Conservation (phyloP, 257 asterid genomes). For the Paulownia fortunei region DNA sequence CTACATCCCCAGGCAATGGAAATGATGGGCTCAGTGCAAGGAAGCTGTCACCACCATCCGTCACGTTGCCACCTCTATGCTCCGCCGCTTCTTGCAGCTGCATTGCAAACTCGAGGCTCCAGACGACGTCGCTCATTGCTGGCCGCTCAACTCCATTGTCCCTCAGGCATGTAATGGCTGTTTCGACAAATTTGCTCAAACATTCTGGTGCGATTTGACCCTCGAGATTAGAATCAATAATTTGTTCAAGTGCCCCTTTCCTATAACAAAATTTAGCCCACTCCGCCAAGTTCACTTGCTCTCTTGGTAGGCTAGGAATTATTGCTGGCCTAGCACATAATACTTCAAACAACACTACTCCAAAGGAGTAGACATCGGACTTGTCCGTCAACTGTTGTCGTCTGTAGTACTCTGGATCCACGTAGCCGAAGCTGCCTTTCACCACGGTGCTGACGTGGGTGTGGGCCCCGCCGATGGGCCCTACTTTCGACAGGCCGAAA, state of each 20-base stretch:
- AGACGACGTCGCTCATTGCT: slow-evolving; percentile 62
- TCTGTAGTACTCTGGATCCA: slow-evolving; percentile 70
- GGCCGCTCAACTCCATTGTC: slow-evolving; percentile 59
- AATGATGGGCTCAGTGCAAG: not conserved
- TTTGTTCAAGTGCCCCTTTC: slow-evolving; percentile 49
- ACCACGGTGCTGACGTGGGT: slow-evolving; percentile 73
- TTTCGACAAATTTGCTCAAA: slow-evolving; percentile 48
- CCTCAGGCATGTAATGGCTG: slow-evolving; percentile 51
- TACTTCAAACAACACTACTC: slow-evolving; percentile 66
- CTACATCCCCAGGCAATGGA: slow-evolving; percentile 15
- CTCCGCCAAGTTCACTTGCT: slow-evolving; percentile 54
- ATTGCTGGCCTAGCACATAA: slow-evolving; percentile 57
- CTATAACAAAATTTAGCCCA: slow-evolving; percentile 52
- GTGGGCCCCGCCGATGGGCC: slow-evolving; percentile 47
- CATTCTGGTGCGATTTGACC: slow-evolving; percentile 61
- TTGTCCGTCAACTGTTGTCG: slow-evolving; percentile 63
- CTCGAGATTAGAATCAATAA: slow-evolving; percentile 51
- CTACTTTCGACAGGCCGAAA: slow-evolving; percentile 71
- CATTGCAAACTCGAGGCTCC: slow-evolving; percentile 69
- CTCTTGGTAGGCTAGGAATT: slow-evolving; percentile 34
- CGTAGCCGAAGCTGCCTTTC: slow-evolving; percentile 75
- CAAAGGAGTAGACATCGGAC: slow-evolving; percentile 78
- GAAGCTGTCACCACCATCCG: not conserved
- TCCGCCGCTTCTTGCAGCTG: slow-evolving; percentile 62
- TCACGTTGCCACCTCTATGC: not conserved